A percentile compares a stretch with the other conserved stretches of the same genome.
phyloP scores from a whole-genome alignment of 1,284 basidiomycete genomes.

The Filobasidium uniguttulatum region DNA sequence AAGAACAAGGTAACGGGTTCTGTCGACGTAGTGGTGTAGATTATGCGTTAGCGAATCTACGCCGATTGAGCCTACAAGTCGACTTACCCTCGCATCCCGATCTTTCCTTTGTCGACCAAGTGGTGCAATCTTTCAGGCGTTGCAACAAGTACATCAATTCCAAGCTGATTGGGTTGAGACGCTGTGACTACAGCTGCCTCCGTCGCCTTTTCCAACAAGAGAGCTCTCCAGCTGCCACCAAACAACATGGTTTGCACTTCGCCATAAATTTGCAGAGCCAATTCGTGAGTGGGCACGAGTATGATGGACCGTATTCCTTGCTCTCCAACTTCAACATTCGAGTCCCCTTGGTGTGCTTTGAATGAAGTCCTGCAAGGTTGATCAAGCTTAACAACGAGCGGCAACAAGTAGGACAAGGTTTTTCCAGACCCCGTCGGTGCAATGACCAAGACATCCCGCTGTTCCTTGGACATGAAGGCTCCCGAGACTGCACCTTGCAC shows the following conservation, averaged over 20 bases:
- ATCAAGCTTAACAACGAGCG: conserved; percentile 55
- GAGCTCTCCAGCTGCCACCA: conserved; percentile 68
- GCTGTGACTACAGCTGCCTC: conserved; percentile 33
- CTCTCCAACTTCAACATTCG: conserved; percentile 31
- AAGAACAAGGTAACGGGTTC: conserved; percentile 66
- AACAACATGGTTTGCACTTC: conserved; percentile 65
- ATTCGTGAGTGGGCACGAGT: conserved; percentile 82
- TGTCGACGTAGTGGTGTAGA: conserved; percentile 27
- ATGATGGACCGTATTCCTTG: conserved; percentile 63
- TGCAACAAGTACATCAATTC: conserved; percentile 34
- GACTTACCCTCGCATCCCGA: conserved; percentile 60
- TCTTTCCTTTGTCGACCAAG: conserved; percentile 51
- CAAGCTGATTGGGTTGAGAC: conserved; percentile 22
- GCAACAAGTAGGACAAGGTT: conserved; percentile 76
- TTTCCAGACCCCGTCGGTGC: conserved; percentile 93
- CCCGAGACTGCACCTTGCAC: conserved; percentile 31
- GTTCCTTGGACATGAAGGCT: conserved; percentile 18
- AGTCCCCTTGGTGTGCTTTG: conserved; percentile 20
- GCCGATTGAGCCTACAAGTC: neutral
- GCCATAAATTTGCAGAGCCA: conserved; percentile 92
- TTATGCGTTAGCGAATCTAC: too few relatives aligned
- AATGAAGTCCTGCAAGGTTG: conserved; percentile 42
- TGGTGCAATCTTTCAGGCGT: conserved; percentile 37
- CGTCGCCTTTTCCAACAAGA: conserved; percentile 71
- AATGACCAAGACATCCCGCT: conserved; percentile 59